phyloP scores from a whole-genome alignment of 495 filamentous ascomycete species.

The Hypoxylon perforatum region DNA sequence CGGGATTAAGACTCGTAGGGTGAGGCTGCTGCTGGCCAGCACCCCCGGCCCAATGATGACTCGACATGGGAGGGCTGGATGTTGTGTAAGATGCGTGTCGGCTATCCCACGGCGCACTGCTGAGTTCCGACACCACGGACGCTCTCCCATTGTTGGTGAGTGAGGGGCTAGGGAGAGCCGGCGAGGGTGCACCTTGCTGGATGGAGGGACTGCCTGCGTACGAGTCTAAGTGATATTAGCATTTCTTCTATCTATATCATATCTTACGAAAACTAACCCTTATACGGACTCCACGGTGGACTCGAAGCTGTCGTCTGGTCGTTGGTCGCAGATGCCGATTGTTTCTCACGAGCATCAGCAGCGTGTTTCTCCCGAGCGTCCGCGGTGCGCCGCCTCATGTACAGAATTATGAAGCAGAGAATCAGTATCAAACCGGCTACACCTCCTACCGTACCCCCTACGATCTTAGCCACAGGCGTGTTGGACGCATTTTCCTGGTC shows the following conservation, averaged over 20 bases:
- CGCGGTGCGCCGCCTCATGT: constrained; percentile 3
- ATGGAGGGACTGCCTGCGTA: neutral
- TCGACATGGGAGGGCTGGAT: neutral
- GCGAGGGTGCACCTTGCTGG: neutral
- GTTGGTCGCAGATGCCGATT: neutral
- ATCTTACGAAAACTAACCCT: neutral
- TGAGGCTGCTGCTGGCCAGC: neutral
- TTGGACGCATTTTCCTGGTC: neutral
- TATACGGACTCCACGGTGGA: constrained; percentile 9
- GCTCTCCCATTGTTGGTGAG: constrained; percentile 7
- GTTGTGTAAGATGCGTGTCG: constrained; percentile 1
- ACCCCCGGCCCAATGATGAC: neutral
- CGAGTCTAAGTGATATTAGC: neutral
- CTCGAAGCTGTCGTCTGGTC: neutral
- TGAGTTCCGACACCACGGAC: neutral
- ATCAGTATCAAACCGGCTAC: constrained; percentile 8
- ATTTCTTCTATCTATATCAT: too few species aligned
- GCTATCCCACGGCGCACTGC: neutral
- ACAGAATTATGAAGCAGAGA: constrained; percentile 10
- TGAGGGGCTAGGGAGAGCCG: neutral
- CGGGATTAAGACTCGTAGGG: neutral
- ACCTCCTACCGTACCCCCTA: constrained; percentile 28
- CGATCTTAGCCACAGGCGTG: constrained; percentile 9
- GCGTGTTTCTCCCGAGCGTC: neutral
- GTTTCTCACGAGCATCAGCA: neutral